Evolutionary conservation across 352 stramenopile genomes (phyloP).

Genomic region (Phytophthora cryptogea): DNA sequence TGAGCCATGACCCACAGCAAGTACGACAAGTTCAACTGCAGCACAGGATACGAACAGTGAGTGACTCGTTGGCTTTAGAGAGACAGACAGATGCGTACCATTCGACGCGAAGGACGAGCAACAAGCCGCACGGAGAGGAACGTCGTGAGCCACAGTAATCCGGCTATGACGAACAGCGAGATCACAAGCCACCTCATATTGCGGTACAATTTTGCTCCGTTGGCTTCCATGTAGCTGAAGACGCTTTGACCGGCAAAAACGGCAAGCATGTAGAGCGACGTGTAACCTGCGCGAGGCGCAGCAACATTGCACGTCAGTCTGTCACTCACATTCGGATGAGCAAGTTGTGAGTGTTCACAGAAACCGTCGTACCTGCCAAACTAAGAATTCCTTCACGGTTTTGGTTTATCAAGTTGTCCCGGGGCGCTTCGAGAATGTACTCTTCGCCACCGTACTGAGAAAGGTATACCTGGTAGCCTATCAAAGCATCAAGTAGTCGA

Average conservation of each 20-base stretch:
- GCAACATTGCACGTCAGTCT: conserved; percentile 1
- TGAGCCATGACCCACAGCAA: conserved; percentile 79
- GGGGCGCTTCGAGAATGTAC: conserved; percentile 76
- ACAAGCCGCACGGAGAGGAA: conserved; percentile 63
- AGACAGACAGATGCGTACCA: conserved; percentile 41
- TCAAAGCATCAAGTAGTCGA: not conserved
- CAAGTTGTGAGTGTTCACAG: not conserved
- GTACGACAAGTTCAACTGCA: conserved; percentile 79
- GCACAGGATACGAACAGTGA: not conserved
- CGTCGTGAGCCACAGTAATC: conserved; percentile 55
- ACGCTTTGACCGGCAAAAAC: conserved; percentile 65
- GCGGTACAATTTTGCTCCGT: conserved; percentile 57
- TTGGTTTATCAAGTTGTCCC: conserved; percentile 83
- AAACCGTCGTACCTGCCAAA: conserved; percentile 54
- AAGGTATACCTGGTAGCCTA: conserved; percentile 86
- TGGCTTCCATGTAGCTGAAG: conserved; percentile 69
- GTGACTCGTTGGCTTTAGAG: not conserved
- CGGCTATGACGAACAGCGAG: conserved; percentile 44
- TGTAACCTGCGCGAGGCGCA: conserved; percentile 79
- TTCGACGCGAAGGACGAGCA: conserved; percentile 67
- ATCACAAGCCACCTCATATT: conserved; percentile 69
- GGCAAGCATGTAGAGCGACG: conserved; percentile 86
- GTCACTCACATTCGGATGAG: not conserved
- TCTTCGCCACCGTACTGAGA: conserved; percentile 73
- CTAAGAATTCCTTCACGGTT: conserved; percentile 97